Evolutionary conservation across 2,329 filamentous ascomycete species (phyloP), one percentile per base, ranked within the genome.

Genomic region (Magnaporthiopsis rhizophila): DNA sequence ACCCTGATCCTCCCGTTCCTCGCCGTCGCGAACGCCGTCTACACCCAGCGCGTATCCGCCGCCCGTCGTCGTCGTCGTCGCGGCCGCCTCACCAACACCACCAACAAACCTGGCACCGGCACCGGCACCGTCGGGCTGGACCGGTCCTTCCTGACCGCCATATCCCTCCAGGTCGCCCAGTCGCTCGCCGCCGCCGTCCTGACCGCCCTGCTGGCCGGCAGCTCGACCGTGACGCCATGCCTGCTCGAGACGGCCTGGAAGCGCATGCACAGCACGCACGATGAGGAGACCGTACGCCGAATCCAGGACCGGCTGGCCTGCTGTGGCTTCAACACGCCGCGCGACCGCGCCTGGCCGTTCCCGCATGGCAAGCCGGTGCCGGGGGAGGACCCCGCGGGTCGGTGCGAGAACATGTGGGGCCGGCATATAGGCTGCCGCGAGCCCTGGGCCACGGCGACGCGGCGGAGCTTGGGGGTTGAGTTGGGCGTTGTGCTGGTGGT

Each of bases 251-350:
- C 76, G 3, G 73, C 72, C 56, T 91, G 89, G 89, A 75, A 78
- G 68, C 67, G 65, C 3, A 71, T 90, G 65, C 90, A 79, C 69
- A 72, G 68, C 0, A 68, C 70, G 0, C 84, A 86, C 66, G 77
- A 89, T 64, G 78, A 67, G 0, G 67, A 68, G 0, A 73, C 78
- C 2, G 82, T 91, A 65, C 77, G 80, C 58, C 73, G 75, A 2
- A 87, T 92, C 62, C 89, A 92, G 70, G 86, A 91, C 70, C 73
- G 80, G 0, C 81, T 90, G 38, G 71, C 81, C 9, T 92, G 89
- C 75, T 92, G 89, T 68, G 89, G 89, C 0, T 77, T 90, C 45
- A 79, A 79, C 64, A 81, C 78, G 5, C 71, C 84, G 34, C 73
- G 71, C 36, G 87, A 92, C 69, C 83, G 82, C 68, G 82, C 83